Evolutionary conservation across 148 eudicot species (phyloP), one percentile per base, ranked within the genome.

Genomic region (Cornus florida): DNA sequence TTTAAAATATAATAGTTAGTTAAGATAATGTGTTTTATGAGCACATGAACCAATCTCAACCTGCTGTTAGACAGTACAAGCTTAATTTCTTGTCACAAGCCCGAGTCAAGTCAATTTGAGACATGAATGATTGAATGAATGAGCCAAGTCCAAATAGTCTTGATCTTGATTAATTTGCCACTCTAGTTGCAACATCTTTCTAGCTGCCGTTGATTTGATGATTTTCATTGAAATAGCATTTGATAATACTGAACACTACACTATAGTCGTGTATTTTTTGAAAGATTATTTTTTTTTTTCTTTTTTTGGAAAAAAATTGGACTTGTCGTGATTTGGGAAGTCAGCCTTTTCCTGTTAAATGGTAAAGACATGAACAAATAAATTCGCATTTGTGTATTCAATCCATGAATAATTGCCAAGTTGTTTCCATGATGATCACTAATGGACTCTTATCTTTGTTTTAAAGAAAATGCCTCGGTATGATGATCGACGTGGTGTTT

Each of bases 401-500:
- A 53, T 11, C 3, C 59, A 53, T 53, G 59, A 62, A n/a, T 19
- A 20, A 22, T 41, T 46, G 10, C 33, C 35, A 59, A 16, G 20
- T 39, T 50, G n/a, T 50, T 77, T 32, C 23, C 14, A 16, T 46
- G 57, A 43, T 38, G 10, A 8, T 74, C 24, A 0, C 31, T 50
- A 8, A 31, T 69, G 28, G 28, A 20, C 23, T 67, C 9, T 19
- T 53, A 8, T 8, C 31, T 1, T 23, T 69, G 38, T 81, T 86
- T 64, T 83, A 91, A 92, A 70, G 32, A 88, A 77, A 76, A 91
- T 91, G 94, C 90, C 92, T 85, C 89, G 92, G 23, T 91, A 89
- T 81, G 92, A 85, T 80, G 91, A 89, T 57, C 89, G 88, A 23
- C 71, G 83, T 57, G 85, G 88, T 77, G 75, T 75, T 64, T 83